Base-by-base conservation (phyloP, 2,329 filamentous ascomycete species). In the Stachybotrys elegans region DNA sequence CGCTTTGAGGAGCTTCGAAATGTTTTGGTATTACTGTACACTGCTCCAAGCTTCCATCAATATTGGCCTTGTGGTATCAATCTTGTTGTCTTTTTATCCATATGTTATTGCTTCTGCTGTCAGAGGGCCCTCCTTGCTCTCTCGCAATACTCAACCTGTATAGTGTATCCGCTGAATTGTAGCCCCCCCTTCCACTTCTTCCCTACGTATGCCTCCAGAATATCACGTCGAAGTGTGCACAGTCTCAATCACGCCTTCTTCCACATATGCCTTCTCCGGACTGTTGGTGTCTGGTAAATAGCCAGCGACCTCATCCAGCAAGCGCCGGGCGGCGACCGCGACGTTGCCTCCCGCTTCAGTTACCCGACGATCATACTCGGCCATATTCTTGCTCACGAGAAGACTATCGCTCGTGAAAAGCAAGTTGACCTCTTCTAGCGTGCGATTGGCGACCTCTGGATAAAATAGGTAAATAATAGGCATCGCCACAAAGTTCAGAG, bases 401-500 rank as follows among this genome's bases (percentile, higher is more conserved):
- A 69, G 63, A 48, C 66, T 72, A 13, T 62, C 48, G n/a, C 63
- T 67, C 4, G 70, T 68, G 54, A 78, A 78, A 32, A 78, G 60
- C 1, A 66, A 69, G 41, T 69, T 71, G 46, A 71, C 55, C 52
- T 68, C 51, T 46, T 51, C 44, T 12, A 48, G 35, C 14, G 45
- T 45, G 23, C 46, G 43, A 35, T 46, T 48, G 21, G 48, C 44
- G 17, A 47, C 27, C 22, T 50, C 43, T 3, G 48, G 51, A 47
- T 55, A 57, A 49, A 55, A 66, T n/a, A 75, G 55, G 51, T 65
- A 77, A 29, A 76, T 59, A n/a, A 72, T 63, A 0, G 73, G 72
- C 7, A 76, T 66, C 61, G 69, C 75, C 7, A 76, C 50, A 11
- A 78, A 52, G 49, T 78, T 78, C 23, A 78, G 53, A 4, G 65